These are phyloP conservation scores for Cucurbita moschata DNA, from an alignment of 306 rosid species.

Conservation along the genomic window DNA sequence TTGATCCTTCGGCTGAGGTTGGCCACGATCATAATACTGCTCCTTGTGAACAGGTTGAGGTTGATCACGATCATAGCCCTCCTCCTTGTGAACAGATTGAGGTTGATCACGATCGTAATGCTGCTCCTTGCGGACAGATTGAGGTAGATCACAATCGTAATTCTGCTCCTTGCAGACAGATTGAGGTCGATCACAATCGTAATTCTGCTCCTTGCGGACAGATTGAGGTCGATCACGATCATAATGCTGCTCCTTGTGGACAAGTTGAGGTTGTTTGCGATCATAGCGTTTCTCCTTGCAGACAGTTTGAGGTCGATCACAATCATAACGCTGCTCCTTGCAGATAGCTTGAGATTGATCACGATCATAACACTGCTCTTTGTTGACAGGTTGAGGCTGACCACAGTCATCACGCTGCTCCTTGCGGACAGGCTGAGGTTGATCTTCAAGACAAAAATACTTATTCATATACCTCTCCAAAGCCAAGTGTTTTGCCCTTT, in stretches of 20 bases:
- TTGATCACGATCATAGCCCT: no score
- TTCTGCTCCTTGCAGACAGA: background rate
- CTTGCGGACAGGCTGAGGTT: background rate
- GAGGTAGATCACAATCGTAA: background rate
- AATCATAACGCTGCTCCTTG: background rate
- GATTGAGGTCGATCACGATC: background rate
- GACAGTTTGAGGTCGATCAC: background rate
- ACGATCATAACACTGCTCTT: background rate
- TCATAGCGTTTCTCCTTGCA: background rate
- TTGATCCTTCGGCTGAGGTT: background rate
- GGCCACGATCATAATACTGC: background rate
- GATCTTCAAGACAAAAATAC: slow-evolving; percentile 12
- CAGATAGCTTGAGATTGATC: background rate
- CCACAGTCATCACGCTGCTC: background rate
- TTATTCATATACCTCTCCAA: slow-evolving; percentile 30
- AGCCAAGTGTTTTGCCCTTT: slow-evolving; percentile 45
- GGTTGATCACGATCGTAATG: background rate
- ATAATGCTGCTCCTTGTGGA: background rate
- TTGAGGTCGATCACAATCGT: slow-evolving; percentile 7
- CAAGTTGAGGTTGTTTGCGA: background rate
- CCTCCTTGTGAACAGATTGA: background rate
- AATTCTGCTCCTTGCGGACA: background rate
- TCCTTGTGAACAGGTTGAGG: background rate
- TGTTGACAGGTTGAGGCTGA: background rate
- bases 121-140: background rate